Evolutionary conservation across 2,329 filamentous ascomycete genomes (phyloP).

Genomic region (Cladophialophora chaetospira): DNA sequence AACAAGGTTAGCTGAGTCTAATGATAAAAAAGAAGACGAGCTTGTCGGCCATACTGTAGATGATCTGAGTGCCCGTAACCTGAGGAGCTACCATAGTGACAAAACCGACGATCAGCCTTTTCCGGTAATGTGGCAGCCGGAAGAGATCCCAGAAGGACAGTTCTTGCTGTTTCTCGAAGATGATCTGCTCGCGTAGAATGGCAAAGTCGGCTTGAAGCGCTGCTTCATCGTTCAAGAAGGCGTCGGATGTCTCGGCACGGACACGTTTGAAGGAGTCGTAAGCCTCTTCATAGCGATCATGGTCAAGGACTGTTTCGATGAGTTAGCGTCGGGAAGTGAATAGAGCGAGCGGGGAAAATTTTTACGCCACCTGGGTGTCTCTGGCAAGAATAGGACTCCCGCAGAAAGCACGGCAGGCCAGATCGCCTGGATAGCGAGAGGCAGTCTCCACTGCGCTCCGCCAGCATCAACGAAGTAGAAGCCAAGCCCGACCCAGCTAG

Average conservation of each 20-base stretch:
- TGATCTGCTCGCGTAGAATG: background rate
- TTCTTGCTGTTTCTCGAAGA: slow-evolving; percentile 1
- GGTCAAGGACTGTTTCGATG: slow-evolving; percentile 6
- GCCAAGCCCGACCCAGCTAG: slow-evolving; percentile 19
- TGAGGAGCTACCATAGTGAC: slow-evolving; percentile 12
- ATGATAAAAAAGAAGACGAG: background rate
- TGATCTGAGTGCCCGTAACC: slow-evolving; percentile 10
- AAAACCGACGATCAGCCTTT: slow-evolving; percentile 8
- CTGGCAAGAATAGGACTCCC: slow-evolving; percentile 40
- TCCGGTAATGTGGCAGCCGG: slow-evolving; percentile 11
- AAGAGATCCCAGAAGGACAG: slow-evolving; percentile 11
- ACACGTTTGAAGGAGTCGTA: slow-evolving; percentile 1
- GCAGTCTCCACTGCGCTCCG: slow-evolving; percentile 18
- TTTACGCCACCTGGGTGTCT: slow-evolving; percentile 33
- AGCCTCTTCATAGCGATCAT: slow-evolving; percentile 6
- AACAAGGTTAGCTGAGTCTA: background rate
- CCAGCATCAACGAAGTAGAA: slow-evolving; percentile 17
- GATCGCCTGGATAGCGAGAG: slow-evolving; percentile 17
- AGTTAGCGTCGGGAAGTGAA: background rate
- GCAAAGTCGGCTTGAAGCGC: slow-evolving; percentile 7
- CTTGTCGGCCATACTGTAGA: slow-evolving; percentile 5
- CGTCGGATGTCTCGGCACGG: slow-evolving; percentile 1
- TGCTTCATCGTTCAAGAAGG: slow-evolving; percentile 3
- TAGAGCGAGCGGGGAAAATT: background rate
- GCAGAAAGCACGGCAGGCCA: slow-evolving; percentile 37